Conservation (phyloP, 2,329 filamentous ascomycete genomes). For the Cytospora piceae region DNA sequence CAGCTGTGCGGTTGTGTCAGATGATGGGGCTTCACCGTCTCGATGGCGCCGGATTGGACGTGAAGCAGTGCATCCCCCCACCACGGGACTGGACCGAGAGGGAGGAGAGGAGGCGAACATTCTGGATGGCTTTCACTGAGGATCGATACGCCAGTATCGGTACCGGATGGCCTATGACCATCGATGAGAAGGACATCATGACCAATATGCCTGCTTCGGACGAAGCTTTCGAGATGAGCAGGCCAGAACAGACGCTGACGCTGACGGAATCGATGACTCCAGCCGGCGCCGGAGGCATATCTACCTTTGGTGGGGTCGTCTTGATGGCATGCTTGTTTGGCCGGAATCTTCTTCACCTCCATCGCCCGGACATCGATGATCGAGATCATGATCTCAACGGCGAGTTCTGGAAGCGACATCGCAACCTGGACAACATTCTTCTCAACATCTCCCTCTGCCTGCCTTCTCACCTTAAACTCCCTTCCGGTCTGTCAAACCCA, state of each 20-base stretch:
- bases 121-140: slow-evolving; percentile 91
- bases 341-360: slow-evolving; percentile 86
- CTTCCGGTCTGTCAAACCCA: slow-evolving; percentile 72
- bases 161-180: slow-evolving; percentile 93
- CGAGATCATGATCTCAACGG: slow-evolving; percentile 87
- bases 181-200: slow-evolving; percentile 89
- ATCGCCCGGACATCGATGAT: slow-evolving; percentile 81
- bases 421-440: slow-evolving; percentile 85
- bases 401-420: slow-evolving; percentile 93
- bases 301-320: slow-evolving; percentile 77
- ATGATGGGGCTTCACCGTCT: slow-evolving; percentile 93
- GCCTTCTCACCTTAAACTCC: slow-evolving; percentile 80
- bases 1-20: slow-evolving; percentile 77
- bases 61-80: slow-evolving; percentile 87
- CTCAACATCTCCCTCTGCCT: slow-evolving; percentile 84
- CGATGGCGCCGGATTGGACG: slow-evolving; percentile 80
- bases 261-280: slow-evolving; percentile 72
- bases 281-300: slow-evolving; percentile 73
- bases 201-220: slow-evolving; percentile 85
- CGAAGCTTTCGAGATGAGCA: slow-evolving; percentile 81
- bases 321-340: slow-evolving; percentile 90
- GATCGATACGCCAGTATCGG: slow-evolving; percentile 95
- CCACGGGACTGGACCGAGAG: slow-evolving; percentile 92
- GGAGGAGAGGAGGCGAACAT: slow-evolving; percentile 88
- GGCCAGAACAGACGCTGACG: slow-evolving; percentile 70